Evolutionary conservation across 1,284 basidiomycete species (phyloP).

Genomic region (Dichomitus squalens): DNA sequence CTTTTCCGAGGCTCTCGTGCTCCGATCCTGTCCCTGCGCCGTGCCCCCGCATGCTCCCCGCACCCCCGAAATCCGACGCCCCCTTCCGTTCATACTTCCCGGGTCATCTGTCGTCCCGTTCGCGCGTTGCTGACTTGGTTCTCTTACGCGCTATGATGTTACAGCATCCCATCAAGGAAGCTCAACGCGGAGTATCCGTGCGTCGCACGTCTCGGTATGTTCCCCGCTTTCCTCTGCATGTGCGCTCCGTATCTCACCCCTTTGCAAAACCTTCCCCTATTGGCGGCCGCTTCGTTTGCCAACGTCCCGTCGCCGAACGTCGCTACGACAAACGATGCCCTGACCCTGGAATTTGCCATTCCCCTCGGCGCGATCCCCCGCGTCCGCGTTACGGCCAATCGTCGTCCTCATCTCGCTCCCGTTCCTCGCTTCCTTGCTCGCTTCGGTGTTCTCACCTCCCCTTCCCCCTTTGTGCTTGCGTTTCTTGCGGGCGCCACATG

Average conservation of each 20-base stretch:
- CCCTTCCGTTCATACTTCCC: neutral
- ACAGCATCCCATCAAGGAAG: slow-evolving; percentile 38
- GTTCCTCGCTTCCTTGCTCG: neutral
- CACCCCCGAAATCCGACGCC: neutral
- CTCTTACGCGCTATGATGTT: slow-evolving; percentile 1
- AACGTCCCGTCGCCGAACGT: no score
- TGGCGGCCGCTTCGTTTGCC: no score
- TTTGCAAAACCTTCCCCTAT: neutral
- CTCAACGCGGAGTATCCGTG: slow-evolving; percentile 38
- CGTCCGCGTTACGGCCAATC: neutral
- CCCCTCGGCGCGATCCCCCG: neutral
- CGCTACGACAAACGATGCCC: neutral
- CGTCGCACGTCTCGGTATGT: slow-evolving; percentile 40
- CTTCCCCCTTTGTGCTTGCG: neutral
- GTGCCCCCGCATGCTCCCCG: slow-evolving; percentile 1
- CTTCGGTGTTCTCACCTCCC: neutral
- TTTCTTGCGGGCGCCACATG: neutral
- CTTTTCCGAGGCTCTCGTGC: slow-evolving; percentile 13
- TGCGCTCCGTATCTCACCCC: neutral
- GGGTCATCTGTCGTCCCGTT: neutral
- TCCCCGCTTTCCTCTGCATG: neutral
- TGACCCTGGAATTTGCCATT: slow-evolving; percentile 1
- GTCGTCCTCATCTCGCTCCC: neutral
- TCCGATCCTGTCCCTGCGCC: neutral
- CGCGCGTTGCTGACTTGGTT: neutral